A percentile compares a stretch with the other conserved stretches of the same genome.
Evolutionary conservation across 2,329 filamentous ascomycete species (phyloP).

Genomic region (Paraconiothyrium brasiliense): DNA sequence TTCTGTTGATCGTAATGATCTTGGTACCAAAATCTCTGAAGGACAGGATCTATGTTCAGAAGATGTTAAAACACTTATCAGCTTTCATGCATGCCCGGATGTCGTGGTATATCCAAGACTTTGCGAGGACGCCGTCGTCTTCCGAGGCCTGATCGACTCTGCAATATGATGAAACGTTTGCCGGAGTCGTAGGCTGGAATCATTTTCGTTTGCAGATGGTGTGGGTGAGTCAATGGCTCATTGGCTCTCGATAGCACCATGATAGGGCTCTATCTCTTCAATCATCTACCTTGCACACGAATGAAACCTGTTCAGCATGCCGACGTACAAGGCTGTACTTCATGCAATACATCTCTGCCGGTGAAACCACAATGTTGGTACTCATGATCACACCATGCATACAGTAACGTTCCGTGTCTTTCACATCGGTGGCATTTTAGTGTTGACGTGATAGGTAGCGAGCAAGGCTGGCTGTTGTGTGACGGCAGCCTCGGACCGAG

Average conservation of each 20-base stretch:
- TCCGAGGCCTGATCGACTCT: background rate
- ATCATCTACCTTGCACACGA: background rate
- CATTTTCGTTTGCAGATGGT: background rate
- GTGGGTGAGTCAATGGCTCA: background rate
- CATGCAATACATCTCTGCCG: background rate
- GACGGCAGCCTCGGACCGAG: background rate
- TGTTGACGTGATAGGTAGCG: background rate
- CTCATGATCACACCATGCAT: background rate
- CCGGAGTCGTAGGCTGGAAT: background rate
- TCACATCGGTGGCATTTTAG: too few relatives aligned
- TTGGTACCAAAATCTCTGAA: background rate
- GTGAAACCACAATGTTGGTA: constrained; percentile 1
- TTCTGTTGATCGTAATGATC: background rate
- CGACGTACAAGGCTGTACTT: background rate
- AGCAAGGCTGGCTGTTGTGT: background rate
- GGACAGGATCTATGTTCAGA: background rate
- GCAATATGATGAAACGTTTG: background rate
- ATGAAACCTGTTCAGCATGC: background rate
- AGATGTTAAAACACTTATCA: background rate
- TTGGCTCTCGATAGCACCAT: background rate
- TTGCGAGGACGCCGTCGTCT: background rate
- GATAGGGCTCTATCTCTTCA: background rate
- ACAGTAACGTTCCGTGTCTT: background rate
- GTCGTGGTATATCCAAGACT: background rate
- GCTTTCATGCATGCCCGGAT: background rate